These are phyloP conservation scores for Claviceps africana DNA, from an alignment of 2,329 filamentous ascomycete genomes.

Conservation along the genomic window DNA sequence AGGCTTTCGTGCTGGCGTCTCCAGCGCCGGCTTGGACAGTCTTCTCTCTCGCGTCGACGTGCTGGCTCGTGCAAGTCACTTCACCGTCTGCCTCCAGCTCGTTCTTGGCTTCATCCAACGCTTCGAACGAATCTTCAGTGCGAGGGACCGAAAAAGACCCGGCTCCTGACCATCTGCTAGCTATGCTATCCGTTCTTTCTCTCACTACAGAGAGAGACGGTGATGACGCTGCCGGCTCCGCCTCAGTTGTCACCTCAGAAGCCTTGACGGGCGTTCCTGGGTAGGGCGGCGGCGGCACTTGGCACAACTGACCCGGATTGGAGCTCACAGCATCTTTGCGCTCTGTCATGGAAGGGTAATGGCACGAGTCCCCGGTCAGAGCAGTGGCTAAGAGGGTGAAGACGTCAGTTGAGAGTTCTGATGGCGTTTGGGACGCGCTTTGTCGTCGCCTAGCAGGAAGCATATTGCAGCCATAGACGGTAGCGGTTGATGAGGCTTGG, in stretches of 20 bases:
- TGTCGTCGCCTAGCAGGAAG: conserved; percentile 13
- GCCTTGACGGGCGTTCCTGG: conserved; percentile 15
- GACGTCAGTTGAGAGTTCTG: conserved; percentile 17
- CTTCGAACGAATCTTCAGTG: conserved; percentile 51
- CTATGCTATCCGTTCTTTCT: conserved; percentile 20
- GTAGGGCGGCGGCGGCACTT: conserved; percentile 11
- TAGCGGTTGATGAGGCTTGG: not conserved
- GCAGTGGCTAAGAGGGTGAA: conserved; percentile 36
- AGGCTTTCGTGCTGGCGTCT: conserved; percentile 8
- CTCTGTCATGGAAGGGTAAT: conserved; percentile 8
- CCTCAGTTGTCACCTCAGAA: conserved; percentile 15
- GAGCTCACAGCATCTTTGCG: conserved; percentile 3
- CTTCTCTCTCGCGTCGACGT: conserved; percentile 13
- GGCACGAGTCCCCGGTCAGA: conserved; percentile 16
- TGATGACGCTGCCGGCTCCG: conserved; percentile 21
- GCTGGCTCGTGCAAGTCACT: conserved; percentile 21
- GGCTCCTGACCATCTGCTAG: conserved; percentile 17
- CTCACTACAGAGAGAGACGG: conserved; percentile 18
- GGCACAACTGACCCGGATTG: conserved; percentile 4
- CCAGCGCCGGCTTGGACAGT: not conserved
- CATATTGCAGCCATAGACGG: conserved; percentile 38
- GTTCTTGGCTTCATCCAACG: conserved; percentile 47
- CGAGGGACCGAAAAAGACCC: conserved; percentile 27
- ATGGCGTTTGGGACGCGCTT: not conserved
- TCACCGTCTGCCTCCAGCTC: conserved; percentile 39